These are phyloP conservation scores for Saussurea involucrata DNA, from an alignment of 129 eudicot genomes.

Conservation along the genomic window DNA sequence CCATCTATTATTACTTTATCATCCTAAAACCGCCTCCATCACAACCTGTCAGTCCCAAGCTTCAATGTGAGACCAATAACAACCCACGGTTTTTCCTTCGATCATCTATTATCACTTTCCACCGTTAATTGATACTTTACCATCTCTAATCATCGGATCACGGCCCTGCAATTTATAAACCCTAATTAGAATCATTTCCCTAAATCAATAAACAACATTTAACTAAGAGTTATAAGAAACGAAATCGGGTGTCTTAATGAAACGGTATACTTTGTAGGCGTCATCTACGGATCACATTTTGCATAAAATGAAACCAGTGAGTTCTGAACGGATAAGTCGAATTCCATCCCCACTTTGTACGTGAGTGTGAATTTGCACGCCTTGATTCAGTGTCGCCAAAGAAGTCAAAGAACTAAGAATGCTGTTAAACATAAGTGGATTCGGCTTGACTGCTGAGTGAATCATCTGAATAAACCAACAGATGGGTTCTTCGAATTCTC, in stretches of 20 bases:
- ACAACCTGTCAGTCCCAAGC: slow-evolving; percentile 47
- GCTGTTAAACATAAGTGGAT: slow-evolving; percentile 61
- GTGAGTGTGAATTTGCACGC: slow-evolving; percentile 53
- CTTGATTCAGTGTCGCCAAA: slow-evolving; percentile 58
- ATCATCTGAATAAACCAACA: slow-evolving; percentile 60
- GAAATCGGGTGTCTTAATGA: slow-evolving; percentile 43
- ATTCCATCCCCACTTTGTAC: slow-evolving; percentile 46
- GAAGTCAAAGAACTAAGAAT: slow-evolving; percentile 66
- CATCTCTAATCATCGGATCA: no score
- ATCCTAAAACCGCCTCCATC: slow-evolving; percentile 25
- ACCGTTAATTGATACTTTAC: no score
- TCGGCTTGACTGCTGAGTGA: slow-evolving; percentile 46
- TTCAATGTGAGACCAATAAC: slow-evolving; percentile 49
- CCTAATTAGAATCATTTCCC: no score
- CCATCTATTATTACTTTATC: no score
- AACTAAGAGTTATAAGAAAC: slow-evolving; percentile 70
- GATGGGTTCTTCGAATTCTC: slow-evolving; percentile 51
- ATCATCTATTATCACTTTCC: slow-evolving; percentile 61
- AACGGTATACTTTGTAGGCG: slow-evolving; percentile 45
- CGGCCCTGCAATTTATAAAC: no score
- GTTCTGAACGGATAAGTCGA: slow-evolving; percentile 63
- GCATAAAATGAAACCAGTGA: slow-evolving; percentile 64
- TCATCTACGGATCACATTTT: slow-evolving; percentile 55
- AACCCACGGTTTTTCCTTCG: slow-evolving; percentile 41
- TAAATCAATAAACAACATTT: no score